These are phyloP conservation scores for Neonectria hederae DNA, from an alignment of 2,329 filamentous ascomycete genomes.

Conservation along the genomic window DNA sequence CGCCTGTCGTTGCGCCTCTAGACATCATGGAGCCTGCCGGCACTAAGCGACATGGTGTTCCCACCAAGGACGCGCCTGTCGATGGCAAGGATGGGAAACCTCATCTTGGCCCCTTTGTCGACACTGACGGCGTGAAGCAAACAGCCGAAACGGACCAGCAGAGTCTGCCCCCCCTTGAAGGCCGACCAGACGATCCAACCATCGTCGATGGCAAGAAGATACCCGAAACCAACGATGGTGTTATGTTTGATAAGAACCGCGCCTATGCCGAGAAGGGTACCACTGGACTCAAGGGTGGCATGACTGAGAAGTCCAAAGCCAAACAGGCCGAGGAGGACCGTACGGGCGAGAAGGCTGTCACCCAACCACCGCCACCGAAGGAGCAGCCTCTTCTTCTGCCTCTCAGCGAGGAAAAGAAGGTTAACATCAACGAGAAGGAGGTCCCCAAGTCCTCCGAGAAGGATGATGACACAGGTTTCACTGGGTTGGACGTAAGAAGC, in stretches of 20 bases:
- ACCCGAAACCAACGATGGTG: conserved; percentile 75
- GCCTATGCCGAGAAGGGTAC: conserved; percentile 83
- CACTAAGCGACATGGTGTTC: conserved; percentile 50
- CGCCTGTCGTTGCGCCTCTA: conserved; percentile 38
- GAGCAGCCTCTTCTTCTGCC: conserved; percentile 85
- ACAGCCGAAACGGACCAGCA: conserved; percentile 46
- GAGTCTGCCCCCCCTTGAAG: conserved; percentile 57
- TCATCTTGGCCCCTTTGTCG: conserved; percentile 84
- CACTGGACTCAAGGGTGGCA: conserved; percentile 87
- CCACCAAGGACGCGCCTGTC: conserved; percentile 82
- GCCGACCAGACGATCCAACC: conserved; percentile 61
- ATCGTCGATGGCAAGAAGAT: conserved; percentile 69
- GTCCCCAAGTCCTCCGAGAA: conserved; percentile 49
- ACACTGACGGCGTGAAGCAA: conserved; percentile 53
- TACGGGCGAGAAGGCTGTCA: conserved; percentile 72
- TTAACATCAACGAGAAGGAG: conserved; percentile 56
- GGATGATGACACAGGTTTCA: conserved; percentile 48
- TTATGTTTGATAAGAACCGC: conserved; percentile 91
- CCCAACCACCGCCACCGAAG: conserved; percentile 84
- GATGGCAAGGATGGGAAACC: conserved; percentile 95
- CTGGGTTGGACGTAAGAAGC: conserved; percentile 49
- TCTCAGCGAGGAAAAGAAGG: conserved; percentile 80
- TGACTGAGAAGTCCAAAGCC: conserved; percentile 86
- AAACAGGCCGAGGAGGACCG: conserved; percentile 73
- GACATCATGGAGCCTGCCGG: conserved; percentile 42